Evolutionary conservation across 352 stramenopile genomes (phyloP), one percentile per base, ranked within the genome.

Genomic region (Pythium apleroticum): DNA sequence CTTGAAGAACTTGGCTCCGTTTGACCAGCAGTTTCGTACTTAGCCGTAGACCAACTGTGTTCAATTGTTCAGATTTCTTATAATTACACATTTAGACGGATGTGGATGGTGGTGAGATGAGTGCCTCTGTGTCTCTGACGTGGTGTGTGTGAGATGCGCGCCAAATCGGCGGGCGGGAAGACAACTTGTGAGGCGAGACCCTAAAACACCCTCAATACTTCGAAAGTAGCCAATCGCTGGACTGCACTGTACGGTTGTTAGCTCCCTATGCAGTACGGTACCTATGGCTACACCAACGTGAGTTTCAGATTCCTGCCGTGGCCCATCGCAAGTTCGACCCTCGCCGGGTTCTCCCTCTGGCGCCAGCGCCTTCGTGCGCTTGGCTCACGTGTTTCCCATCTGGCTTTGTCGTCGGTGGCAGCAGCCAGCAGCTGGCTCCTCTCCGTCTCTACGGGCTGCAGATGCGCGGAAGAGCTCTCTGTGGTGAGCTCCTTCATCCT

Each of bases 341-440:
- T n/a, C n/a, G n/a, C n/a, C n/a, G 20, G 3, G 4, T 49, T 20
- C 41, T 49, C 41, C 41, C 41, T 49, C 41, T 49, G 41, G 41
- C 52, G 30, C n/a, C 35, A 54, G 24, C 10, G 48, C 25, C 14
- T 45, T 60, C 41, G 41, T 49, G n/a, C 41, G 41, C 41, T 49
- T 49, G 41, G 41, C 41, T 49, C 19, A 49, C 10, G 41, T 28
- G 41, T 27, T 49, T 20, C 41, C 19, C 41, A 49, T 20, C 41
- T 49, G 41, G n/a, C n/a, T 27, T 5, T 7, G 3, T 27, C 10
- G 56, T 65, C 55, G 41, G 63, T 65, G 63, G 63, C 49, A 57
- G 35, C 49, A 70, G 63, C 35, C 39, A 52, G 6, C 41, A 55
- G 48, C 63, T 70, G 63, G 57, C 63, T 65, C 43, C 49, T 45